phyloP scores from a whole-genome alignment of 805 yeast species.

The Candida ponderosae region DNA sequence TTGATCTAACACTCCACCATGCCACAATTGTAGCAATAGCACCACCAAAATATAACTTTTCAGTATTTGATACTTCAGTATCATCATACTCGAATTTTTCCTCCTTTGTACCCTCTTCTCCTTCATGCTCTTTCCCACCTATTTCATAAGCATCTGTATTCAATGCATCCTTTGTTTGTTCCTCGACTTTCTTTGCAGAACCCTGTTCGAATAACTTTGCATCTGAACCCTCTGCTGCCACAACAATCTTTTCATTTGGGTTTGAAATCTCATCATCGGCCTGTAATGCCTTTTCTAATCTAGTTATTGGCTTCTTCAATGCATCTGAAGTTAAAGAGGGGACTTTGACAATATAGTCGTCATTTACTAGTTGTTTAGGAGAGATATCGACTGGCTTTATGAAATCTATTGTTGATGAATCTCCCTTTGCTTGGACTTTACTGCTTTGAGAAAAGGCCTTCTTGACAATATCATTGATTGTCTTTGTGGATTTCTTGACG shows the following conservation, averaged over 20 bases:
- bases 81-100: conserved; percentile 12
- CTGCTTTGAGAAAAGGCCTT: conserved; percentile 17
- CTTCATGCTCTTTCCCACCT: conserved; percentile 5
- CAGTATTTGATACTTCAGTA: conserved; percentile 12
- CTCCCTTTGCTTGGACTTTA: conserved; percentile 38
- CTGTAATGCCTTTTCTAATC: conserved; percentile 17
- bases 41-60: conserved; percentile 18
- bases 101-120: conserved; percentile 6
- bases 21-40: conserved; percentile 18
- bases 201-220: conserved; percentile 16
- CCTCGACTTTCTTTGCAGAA: conserved; percentile 6
- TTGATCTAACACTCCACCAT: conserved; percentile 21
- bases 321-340: conserved; percentile 44
- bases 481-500: conserved; percentile 1
- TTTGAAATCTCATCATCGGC: not conserved
- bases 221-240: conserved; percentile 19
- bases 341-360: conserved; percentile 34
- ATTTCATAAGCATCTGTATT: conserved; percentile 4
- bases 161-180: conserved; percentile 9
- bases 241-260: conserved; percentile 12
- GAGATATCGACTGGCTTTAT: conserved; percentile 28
- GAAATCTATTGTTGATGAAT: conserved; percentile 49
- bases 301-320: conserved; percentile 27
- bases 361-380: conserved; percentile 36
- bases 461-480: conserved; percentile 1